Conservation (phyloP, 169 alveolate species). For the Eimeria tenella region DNA sequence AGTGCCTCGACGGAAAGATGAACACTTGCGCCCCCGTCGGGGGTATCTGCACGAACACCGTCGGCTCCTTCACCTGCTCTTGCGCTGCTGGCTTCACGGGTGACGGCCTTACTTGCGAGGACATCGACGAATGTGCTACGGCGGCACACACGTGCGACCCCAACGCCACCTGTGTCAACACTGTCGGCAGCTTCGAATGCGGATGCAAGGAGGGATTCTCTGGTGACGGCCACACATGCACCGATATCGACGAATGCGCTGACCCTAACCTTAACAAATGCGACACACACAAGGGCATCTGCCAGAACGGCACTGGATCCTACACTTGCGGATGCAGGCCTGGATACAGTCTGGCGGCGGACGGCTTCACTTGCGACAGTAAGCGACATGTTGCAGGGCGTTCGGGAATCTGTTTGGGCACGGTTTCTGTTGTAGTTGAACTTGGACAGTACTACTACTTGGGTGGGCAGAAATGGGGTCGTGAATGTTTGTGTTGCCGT, state of each 20-base stretch:
- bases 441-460: not conserved
- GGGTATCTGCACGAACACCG: conserved; percentile 80
- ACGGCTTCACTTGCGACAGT: conserved; percentile 68
- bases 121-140: conserved; percentile 81
- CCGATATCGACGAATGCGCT: conserved; percentile 83
- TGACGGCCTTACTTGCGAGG: conserved; percentile 80
- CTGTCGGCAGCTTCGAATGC: conserved; percentile 82
- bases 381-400: not conserved
- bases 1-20: conserved; percentile 76
- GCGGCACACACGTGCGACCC: conserved; percentile 62
- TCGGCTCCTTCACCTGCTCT: conserved; percentile 81
- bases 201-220: conserved; percentile 81
- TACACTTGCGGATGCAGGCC: conserved; percentile 81
- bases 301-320: conserved; percentile 82
- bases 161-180: conserved; percentile 81
- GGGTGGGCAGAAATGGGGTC: not conserved
- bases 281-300: conserved; percentile 78
- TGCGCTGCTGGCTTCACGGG: conserved; percentile 81
- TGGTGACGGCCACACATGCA: conserved; percentile 81
- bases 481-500: not conserved
- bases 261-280: conserved; percentile 73
- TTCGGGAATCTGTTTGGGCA: not conserved
- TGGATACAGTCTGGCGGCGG: conserved; percentile 79
- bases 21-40: conserved; percentile 79
- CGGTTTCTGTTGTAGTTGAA: not conserved